Evolutionary conservation across 2,329 filamentous ascomycete species (phyloP).

Genomic region (Westerdykella ornata): DNA sequence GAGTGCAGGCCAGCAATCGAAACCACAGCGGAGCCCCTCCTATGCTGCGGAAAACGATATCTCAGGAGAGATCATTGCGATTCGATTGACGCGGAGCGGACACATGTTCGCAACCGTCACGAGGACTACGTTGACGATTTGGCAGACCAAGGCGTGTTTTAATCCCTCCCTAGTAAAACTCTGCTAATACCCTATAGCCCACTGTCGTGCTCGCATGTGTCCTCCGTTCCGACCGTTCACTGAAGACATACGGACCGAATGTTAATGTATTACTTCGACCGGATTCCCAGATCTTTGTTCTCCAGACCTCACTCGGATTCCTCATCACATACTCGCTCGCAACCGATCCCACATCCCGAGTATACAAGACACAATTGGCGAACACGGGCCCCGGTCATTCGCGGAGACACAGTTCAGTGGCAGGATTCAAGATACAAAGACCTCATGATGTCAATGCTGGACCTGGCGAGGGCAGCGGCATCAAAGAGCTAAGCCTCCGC

Average conservation of each 20-base stretch:
- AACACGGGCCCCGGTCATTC: slow-evolving; percentile 42
- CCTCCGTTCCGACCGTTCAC: slow-evolving; percentile 70
- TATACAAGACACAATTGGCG: slow-evolving; percentile 77
- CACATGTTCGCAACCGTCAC: slow-evolving; percentile 86
- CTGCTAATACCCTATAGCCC: slow-evolving; percentile 52
- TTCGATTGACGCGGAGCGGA: slow-evolving; percentile 71
- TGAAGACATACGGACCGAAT: slow-evolving; percentile 79
- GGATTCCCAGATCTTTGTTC: slow-evolving; percentile 84
- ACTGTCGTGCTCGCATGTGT: slow-evolving; percentile 82
- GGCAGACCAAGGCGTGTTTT: slow-evolving; percentile 78
- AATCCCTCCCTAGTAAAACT: slow-evolving; percentile 8
- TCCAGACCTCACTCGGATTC: slow-evolving; percentile 78
- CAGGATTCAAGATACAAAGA: slow-evolving; percentile 34
- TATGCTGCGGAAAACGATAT: slow-evolving; percentile 29
- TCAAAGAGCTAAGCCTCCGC: slow-evolving; percentile 79
- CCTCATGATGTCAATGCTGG: slow-evolving; percentile 46
- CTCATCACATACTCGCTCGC: slow-evolving; percentile 92
- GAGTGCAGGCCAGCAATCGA: slow-evolving; percentile 4
- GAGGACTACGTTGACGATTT: slow-evolving; percentile 76
- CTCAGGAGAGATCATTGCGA: slow-evolving; percentile 63
- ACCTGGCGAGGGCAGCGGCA: slow-evolving; percentile 72
- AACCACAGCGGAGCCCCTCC: slow-evolving; percentile 5
- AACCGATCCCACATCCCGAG: slow-evolving; percentile 70
- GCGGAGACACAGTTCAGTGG: slow-evolving; percentile 45
- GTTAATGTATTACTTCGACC: slow-evolving; percentile 78